Evolutionary conservation across 208 protist genomes (phyloP).

Genomic region (Leishmania tarentolae): DNA sequence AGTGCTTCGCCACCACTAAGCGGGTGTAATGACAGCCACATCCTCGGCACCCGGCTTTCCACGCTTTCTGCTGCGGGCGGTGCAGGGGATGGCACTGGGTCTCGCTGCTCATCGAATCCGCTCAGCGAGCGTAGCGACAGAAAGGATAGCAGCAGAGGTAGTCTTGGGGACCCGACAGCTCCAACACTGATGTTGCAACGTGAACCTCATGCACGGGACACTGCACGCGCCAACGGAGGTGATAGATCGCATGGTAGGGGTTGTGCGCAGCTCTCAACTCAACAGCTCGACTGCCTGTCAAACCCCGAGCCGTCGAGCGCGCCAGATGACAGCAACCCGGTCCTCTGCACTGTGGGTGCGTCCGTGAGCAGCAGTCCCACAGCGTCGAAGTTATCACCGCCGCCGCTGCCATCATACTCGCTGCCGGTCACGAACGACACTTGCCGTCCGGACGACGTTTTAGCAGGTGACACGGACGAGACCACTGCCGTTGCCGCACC

Average conservation of each 20-base stretch:
- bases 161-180: background rate
- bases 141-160: background rate
- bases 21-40: slow-evolving; percentile 16
- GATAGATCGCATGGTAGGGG: background rate
- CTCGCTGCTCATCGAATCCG: background rate
- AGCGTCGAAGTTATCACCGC: background rate
- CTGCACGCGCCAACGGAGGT: background rate
- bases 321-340: background rate
- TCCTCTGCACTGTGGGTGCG: background rate
- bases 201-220: background rate
- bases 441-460: background rate
- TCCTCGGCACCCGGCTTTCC: background rate
- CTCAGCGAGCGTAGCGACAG: background rate
- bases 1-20: slow-evolving; percentile 21
- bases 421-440: background rate
- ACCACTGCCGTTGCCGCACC: background rate
- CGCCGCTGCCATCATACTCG: background rate
- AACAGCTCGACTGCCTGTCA: background rate
- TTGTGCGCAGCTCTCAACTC: background rate
- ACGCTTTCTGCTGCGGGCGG: background rate
- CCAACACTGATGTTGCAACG: background rate
- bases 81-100: background rate
- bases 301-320: background rate
- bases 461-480: background rate
- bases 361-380: background rate